Evolutionary conservation across 2,329 filamentous ascomycete species (phyloP), one percentile per base, ranked within the genome.

Genomic region (Xylaria sp.): DNA sequence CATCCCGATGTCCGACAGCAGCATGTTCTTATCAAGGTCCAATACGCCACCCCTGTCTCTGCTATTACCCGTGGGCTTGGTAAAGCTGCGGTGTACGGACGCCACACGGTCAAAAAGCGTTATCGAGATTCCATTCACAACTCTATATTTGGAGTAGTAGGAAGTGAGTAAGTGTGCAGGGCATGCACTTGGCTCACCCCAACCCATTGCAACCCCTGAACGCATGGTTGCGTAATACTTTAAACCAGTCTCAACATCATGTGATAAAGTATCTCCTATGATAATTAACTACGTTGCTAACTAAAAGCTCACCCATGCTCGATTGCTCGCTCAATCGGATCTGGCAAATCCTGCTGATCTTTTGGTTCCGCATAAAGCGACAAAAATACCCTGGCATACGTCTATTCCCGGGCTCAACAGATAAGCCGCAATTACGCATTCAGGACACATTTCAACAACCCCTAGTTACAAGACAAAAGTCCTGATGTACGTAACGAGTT

Each of bases 61-160:
- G 15, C 6, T 46, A 46, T 4, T 46, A 20, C 13, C 52, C 52
- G 20, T 10, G 6, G 10, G 34, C n/a, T 39, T 20, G 31, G 51
- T 34, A 54, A 56, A n/a, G 12, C 31, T 54, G 51, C 15, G 18
- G n/a, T 20, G 46, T 52, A 41, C n/a, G 46, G 28, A 25, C 57
- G 41, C 5, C 8, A 46, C 8, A 46, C 44, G 23, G 15, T 37
- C 50, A 12, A 20, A 66, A 50, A 61, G 51, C 15, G 50, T 51
- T 50, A n/a, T 51, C 20, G 20, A 50, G 57, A 66, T 66, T 66
- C 64, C 64, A 66, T 51, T 39, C 34, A 15, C 18, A 15, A 28
- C 28, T 31, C 44, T 34, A 61, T 52, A 48, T 34, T 13, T 7
- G 39, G 12, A 37, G 20, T 31, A n/a, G 10, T 37, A 37, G 34